Base-by-base conservation (phyloP, 202 grass and related monocot species). In the Panicum hallii region DNA sequence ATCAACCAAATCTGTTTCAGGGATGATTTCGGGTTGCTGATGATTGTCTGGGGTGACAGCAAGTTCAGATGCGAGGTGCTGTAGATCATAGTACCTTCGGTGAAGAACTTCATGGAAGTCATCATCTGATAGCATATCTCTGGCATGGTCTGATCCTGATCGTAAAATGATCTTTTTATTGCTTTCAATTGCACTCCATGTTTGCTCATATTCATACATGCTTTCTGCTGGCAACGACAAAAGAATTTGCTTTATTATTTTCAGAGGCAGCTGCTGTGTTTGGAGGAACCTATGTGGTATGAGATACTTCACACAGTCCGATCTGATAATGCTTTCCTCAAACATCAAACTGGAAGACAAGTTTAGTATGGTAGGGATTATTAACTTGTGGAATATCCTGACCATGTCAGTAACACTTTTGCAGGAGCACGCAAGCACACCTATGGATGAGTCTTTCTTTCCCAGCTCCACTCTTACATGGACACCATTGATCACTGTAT, bases 81-180 rank as follows among this genome's bases (percentile, higher is more conserved):
- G 93, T 81, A 99, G 82, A 90, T 99, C 96, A 74, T 99, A 86
- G 73, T 94, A 99, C 75, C 96, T 82, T 0, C 86, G 87, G 67
- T 96, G 93, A 53, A 99, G 65, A 63, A 99, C 91, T 82, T 99
- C 91, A 62, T 83, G 89, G 75, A 99, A 96, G 28, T 99, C 91
- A 60, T 94, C 90, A 79, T 96, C 93, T 32, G 93, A 96, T 64
- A 99, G 82, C 64, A 96, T 67, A 67, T 94, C 90, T 88, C 90
- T 94, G 14, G 86, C 86, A 82, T 91, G 92, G 78, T 96, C 86
- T 55, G 79, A 94, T 66, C 78, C 86, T 68, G 88, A 82, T 46
- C 75, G 82, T 80, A 96, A 90, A 68, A 99, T 77, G 16, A 83
- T 58, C 58, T 78, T 79, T 82, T 45, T 90, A 61, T 91, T 78